phyloP scores from a whole-genome alignment of 1,284 basidiomycete species.

The Papiliotrema terrestris region DNA sequence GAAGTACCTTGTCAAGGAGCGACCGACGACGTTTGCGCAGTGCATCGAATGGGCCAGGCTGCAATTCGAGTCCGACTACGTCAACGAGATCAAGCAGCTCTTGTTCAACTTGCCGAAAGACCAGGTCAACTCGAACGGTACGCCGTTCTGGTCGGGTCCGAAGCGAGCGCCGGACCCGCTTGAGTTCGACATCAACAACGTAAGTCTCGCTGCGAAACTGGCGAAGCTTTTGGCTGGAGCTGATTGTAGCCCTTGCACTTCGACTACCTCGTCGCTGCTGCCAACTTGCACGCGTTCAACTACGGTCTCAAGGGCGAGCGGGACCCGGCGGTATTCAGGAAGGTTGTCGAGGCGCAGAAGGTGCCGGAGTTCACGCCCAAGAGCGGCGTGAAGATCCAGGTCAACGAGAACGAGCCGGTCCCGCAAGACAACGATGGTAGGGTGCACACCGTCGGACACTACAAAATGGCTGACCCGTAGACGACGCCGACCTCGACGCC shows the following conservation, averaged over 20 bases:
- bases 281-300: slow-evolving; percentile 97
- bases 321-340: slow-evolving; percentile 75
- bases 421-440: slow-evolving; percentile 57
- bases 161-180: slow-evolving; percentile 97
- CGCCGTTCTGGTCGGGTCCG: slow-evolving; percentile 95
- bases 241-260: slow-evolving; percentile 66
- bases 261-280: slow-evolving; percentile 85
- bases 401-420: slow-evolving; percentile 86
- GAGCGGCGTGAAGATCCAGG: slow-evolving; percentile 89
- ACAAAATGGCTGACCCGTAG: slow-evolving; percentile 14
- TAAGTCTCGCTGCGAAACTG: slow-evolving; percentile 50
- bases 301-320: slow-evolving; percentile 92
- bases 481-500: slow-evolving; percentile 57
- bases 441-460: slow-evolving; percentile 3
- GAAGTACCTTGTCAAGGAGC: slow-evolving; percentile 84
- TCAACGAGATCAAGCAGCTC: slow-evolving; percentile 89
- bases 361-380: slow-evolving; percentile 92
- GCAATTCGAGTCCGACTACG: slow-evolving; percentile 93
- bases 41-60: slow-evolving; percentile 96
- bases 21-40: slow-evolving; percentile 93
- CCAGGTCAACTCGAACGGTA: slow-evolving; percentile 79
- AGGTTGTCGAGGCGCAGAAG: slow-evolving; percentile 75
- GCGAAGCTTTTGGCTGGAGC: neutral
- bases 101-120: slow-evolving; percentile 94
- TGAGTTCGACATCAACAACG: slow-evolving; percentile 78